These are phyloP conservation scores for Penicillium hesseltinei DNA, from an alignment of 2,329 filamentous ascomycete genomes.

Conservation along the genomic window DNA sequence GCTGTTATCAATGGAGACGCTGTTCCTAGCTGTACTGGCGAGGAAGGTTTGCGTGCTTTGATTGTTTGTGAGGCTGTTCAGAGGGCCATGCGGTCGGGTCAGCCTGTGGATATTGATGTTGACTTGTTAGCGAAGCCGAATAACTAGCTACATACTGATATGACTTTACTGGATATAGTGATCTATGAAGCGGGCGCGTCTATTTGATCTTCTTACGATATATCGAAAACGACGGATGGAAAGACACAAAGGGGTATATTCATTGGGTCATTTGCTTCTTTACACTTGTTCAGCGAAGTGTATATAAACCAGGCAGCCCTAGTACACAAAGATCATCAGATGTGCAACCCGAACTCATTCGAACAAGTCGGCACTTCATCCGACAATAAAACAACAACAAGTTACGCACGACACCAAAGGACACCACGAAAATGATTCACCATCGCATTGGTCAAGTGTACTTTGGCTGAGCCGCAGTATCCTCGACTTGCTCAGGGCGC, in stretches of 20 bases:
- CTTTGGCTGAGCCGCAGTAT: slow-evolving; percentile 12
- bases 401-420: background rate
- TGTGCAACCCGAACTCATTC: background rate
- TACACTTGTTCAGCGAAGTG: background rate
- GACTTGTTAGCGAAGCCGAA: slow-evolving; percentile 11
- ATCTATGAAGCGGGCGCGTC: background rate
- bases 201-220: background rate
- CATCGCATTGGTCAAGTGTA: slow-evolving; percentile 12
- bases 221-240: background rate
- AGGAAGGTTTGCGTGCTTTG: slow-evolving; percentile 53
- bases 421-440: background rate
- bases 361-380: background rate
- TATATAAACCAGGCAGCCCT: background rate
- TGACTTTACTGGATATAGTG: background rate
- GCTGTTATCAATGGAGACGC: slow-evolving; percentile 47
- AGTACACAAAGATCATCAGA: background rate
- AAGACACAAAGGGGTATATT: background rate
- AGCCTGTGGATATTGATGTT: slow-evolving; percentile 35
- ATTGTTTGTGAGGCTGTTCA: slow-evolving; percentile 54
- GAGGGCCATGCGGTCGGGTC: slow-evolving; percentile 42
- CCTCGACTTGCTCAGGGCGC: slow-evolving; percentile 18
- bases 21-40: slow-evolving; percentile 48
- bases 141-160: background rate
- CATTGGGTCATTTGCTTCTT: background rate
- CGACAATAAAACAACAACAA: background rate